Base-by-base conservation (phyloP, 176 grass and related monocot species). In the Neostapfia colusana region DNA sequence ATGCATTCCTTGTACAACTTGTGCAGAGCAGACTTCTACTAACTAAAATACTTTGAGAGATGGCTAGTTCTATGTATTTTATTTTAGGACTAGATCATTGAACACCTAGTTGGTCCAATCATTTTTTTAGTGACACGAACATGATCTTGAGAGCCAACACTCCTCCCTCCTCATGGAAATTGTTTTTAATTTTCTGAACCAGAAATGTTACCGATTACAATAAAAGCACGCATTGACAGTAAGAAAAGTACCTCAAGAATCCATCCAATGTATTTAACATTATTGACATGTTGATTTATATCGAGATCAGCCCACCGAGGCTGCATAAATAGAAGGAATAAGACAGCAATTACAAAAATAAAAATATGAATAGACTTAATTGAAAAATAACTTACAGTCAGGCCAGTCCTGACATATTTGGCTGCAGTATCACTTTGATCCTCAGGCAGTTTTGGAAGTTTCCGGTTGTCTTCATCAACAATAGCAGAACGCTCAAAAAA, bases 221-320 rank as follows among this genome's bases (percentile, higher is more conserved):
- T 21, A 76, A 76, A 83, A 59, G 58, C 46, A 39, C 8, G 57
- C 50, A 66, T 35, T n/a, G 53, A 40, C 20, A 24, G 4, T 62
- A 62, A 53, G 36, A 65, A 46, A 42, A 56, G 65, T 81, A 93
- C 91, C 91, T 93, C 91, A 60, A 93, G 87, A 54, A 93, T 93
- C 91, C 91, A 93, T 4, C 88, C 91, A 66, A 93, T 90, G 81
- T 93, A 93, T 81, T 93, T 93, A 65, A 93, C 91, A 77, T 93
- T 90, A 63, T 93, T 93, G 70, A 93, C 91, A 61, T 93, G 91
- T 76, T 93, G 91, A 46, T 93, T 93, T 72, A 90, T 84, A 80
- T 93, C 91, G 44, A 93, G 88, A 70, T 93, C 91, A 2, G 73
- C 64, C 87, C 87, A 93, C 36, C 87, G 77, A 59, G 91, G 91